A percentile compares a stretch with the other conserved stretches of the same genome.
Evolutionary conservation across 345 rosid genomes (phyloP).

Genomic region (Brassica cretica): DNA sequence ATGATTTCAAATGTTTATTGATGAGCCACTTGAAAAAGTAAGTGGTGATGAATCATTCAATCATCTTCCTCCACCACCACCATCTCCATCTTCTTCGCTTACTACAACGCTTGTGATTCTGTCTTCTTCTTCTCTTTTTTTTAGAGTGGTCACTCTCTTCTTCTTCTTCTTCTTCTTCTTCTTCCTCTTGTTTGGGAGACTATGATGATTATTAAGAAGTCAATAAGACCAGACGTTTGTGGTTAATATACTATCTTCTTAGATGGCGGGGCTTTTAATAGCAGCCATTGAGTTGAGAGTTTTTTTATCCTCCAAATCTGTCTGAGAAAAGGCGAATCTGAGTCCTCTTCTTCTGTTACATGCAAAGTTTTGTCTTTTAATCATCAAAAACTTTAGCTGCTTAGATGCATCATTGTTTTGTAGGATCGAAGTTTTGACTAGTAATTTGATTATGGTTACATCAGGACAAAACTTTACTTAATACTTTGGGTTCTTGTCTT

Average conservation of each 20-base stretch:
- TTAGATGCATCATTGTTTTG: background rate
- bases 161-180: conserved; percentile 21
- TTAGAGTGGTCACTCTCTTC: conserved; percentile 1
- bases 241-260: conserved; percentile 6
- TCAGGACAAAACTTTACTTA: background rate
- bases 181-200: conserved; percentile 34
- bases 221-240: conserved; percentile 35
- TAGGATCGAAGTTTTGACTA: background rate
- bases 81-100: background rate
- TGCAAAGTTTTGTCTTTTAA: conserved; percentile 6
- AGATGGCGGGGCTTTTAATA: conserved; percentile 34
- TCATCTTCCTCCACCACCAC: background rate
- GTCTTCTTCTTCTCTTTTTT: background rate
- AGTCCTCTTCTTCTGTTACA: conserved; percentile 32
- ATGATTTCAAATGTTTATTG: conserved; percentile 34
- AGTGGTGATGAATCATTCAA: conserved; percentile 37
- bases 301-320: conserved; percentile 7
- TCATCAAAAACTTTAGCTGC: background rate
- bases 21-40: background rate
- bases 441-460: background rate
- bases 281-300: conserved; percentile 41
- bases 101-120: background rate
- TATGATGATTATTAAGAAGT: conserved; percentile 41
- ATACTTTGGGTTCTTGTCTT: background rate
- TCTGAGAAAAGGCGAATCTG: conserved; percentile 51